Conservation (phyloP, 2,329 filamentous ascomycete species). For the Penicillium sp. region DNA sequence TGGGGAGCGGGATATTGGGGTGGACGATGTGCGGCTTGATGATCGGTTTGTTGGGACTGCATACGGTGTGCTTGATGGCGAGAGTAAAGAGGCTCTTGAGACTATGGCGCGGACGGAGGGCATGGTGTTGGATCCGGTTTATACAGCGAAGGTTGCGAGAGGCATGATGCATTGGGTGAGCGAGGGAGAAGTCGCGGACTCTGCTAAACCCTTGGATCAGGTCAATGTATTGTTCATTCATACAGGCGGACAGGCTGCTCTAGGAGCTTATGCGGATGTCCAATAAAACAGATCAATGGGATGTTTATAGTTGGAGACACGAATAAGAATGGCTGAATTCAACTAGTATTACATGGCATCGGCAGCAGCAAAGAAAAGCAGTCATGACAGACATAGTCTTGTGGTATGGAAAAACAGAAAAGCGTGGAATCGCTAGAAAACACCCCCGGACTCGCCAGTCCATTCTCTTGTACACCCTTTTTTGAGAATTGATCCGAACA, state of each 20-base stretch:
- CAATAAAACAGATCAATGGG: background rate
- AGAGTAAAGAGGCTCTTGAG: conserved; percentile 24
- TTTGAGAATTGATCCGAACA: conserved; percentile 13
- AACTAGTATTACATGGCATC: conserved; percentile 32
- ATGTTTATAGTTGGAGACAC: background rate
- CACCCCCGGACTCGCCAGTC: conserved; percentile 20
- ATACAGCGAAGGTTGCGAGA: conserved; percentile 37
- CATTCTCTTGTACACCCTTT: conserved; percentile 26
- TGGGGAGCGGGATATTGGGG: conserved; percentile 24
- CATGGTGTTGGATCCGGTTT: conserved; percentile 38
- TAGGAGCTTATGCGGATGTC: conserved; percentile 33
- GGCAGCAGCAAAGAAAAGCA: conserved; percentile 19
- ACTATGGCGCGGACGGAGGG: conserved; percentile 31
- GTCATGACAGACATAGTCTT: conserved; percentile 25
- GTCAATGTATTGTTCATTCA: conserved; percentile 40
- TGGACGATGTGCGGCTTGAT: conserved; percentile 34
- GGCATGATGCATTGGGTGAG: conserved; percentile 30
- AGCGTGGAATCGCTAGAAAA: conserved; percentile 19
- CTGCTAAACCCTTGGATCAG: conserved; percentile 10
- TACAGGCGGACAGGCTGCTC: conserved; percentile 37
- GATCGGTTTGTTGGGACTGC: conserved; percentile 33
- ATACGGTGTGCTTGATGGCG: conserved; percentile 35
- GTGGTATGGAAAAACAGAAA: conserved; percentile 16
- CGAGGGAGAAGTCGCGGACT: conserved; percentile 22
- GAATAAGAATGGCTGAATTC: conserved; percentile 23